A percentile compares a stretch with the other conserved stretches of the same genome.
phyloP scores from a whole-genome alignment of 2,329 filamentous ascomycete species.

The Kalmusia sp. region DNA sequence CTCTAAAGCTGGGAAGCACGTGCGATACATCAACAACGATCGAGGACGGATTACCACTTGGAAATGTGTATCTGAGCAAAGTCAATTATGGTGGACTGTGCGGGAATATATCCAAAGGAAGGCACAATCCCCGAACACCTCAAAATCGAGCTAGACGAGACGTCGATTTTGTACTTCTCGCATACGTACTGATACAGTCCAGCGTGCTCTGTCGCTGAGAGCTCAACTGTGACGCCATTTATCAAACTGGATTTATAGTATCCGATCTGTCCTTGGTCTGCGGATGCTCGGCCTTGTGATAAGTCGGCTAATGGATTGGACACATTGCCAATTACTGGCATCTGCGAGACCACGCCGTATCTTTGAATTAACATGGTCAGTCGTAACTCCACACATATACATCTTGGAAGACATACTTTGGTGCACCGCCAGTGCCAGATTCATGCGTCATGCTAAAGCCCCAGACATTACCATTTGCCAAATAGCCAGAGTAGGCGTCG shows the following conservation, averaged over 20 bases:
- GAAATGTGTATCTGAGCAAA: no score
- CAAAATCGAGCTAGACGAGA: no score
- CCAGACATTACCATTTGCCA: slow-evolving; percentile 38
- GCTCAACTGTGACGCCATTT: slow-evolving; percentile 63
- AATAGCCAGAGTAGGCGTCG: slow-evolving; percentile 47
- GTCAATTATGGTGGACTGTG: no score
- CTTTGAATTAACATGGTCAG: background rate
- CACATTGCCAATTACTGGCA: slow-evolving; percentile 38
- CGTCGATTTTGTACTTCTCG: no score
- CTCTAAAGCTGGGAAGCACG: slow-evolving; percentile 66
- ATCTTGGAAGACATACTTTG: slow-evolving; percentile 20
- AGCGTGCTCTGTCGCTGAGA: slow-evolving; percentile 64
- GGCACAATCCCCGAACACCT: no score
- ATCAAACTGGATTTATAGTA: slow-evolving; percentile 65
- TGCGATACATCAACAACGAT: slow-evolving; percentile 72
- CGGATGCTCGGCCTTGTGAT: slow-evolving; percentile 57
- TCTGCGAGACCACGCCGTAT: slow-evolving; percentile 46
- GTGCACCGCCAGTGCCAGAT: slow-evolving; percentile 43
- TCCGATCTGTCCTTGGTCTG: slow-evolving; percentile 65
- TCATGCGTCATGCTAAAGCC: slow-evolving; percentile 47
- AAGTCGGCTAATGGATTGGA: slow-evolving; percentile 63
- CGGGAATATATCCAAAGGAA: no score
- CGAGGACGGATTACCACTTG: slow-evolving; percentile 48
- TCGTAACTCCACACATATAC: background rate
- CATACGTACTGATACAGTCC: slow-evolving; percentile 67